A percentile compares a stretch with the other conserved stretches of the same genome.
These are phyloP conservation scores for Peniophora sp. DNA, from an alignment of 1,284 basidiomycete species.

Conservation along the genomic window DNA sequence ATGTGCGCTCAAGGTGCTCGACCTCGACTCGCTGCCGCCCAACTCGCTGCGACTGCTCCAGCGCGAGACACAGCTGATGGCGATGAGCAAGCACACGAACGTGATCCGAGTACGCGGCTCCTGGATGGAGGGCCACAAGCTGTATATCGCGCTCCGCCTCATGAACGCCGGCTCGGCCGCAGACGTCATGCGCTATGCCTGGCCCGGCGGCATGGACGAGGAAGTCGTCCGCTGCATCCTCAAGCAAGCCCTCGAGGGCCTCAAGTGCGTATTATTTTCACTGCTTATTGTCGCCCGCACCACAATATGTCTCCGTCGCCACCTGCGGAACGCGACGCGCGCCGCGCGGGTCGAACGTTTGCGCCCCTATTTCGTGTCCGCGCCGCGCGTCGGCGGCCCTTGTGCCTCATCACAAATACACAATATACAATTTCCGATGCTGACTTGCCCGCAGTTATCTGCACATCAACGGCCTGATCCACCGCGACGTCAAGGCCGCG, in stretches of 20 bases:
- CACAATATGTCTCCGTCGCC: not conserved
- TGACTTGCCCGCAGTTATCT: slow-evolving; percentile 48
- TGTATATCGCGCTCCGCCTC: slow-evolving; percentile 81
- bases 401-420: not conserved
- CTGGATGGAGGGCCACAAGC: slow-evolving; percentile 79
- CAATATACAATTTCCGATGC: not conserved
- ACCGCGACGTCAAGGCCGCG: slow-evolving; percentile 85
- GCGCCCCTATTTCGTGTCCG: too few species aligned
- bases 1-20: slow-evolving; percentile 83
- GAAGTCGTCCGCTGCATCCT: slow-evolving; percentile 79
- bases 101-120: slow-evolving; percentile 84
- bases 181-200: slow-evolving; percentile 79
- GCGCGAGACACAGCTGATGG: slow-evolving; percentile 87
- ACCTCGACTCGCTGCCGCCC: slow-evolving; percentile 71
- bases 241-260: slow-evolving; percentile 74
- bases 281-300: not conserved
- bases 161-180: slow-evolving; percentile 86
- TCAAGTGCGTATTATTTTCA: slow-evolving; percentile 49
- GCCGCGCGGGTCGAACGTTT: too few species aligned
- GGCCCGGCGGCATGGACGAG: slow-evolving; percentile 83
- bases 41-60: slow-evolving; percentile 63
- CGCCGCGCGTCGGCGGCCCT: too few species aligned
- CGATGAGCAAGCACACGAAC: slow-evolving; percentile 88
- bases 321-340: not conserved
- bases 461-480: slow-evolving; percentile 84